These are phyloP conservation scores for Microsporum audouinii DNA, from an alignment of 2,329 filamentous ascomycete species.

Conservation along the genomic window DNA sequence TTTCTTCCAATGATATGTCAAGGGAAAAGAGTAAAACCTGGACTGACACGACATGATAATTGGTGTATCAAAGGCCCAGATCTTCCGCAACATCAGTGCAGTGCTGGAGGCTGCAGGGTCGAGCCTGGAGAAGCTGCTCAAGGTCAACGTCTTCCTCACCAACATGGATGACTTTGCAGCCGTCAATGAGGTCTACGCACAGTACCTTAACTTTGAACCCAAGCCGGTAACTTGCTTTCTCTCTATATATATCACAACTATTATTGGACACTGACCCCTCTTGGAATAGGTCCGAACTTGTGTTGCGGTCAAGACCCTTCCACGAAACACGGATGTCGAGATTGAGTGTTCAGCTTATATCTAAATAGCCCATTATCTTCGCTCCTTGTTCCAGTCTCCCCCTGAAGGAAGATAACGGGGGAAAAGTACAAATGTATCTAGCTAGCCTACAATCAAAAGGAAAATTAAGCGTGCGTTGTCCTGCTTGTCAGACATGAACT, in stretches of 20 bases:
- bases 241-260: not conserved
- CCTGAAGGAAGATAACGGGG: not conserved
- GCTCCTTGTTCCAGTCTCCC: not conserved
- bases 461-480: slow-evolving; percentile 2
- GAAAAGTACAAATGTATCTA: not conserved
- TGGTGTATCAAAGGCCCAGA: slow-evolving; percentile 27
- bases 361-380: not conserved
- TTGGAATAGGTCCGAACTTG: slow-evolving; percentile 10
- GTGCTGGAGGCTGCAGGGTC: slow-evolving; percentile 51
- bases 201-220: slow-evolving; percentile 35
- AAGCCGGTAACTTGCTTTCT: slow-evolving; percentile 5
- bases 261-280: not conserved
- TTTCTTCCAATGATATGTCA: not conserved
- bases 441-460: not conserved
- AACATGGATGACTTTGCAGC: slow-evolving; percentile 56
- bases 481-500: slow-evolving; percentile 1
- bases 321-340: slow-evolving; percentile 11
- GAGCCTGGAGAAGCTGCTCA: slow-evolving; percentile 49
- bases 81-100: slow-evolving; percentile 47
- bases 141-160: slow-evolving; percentile 56
- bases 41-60: not conserved
- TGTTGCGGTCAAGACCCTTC: slow-evolving; percentile 11
- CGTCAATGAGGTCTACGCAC: slow-evolving; percentile 77
- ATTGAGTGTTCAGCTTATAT: slow-evolving; percentile 11
- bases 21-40: not conserved